Conservation (phyloP, 2,329 filamentous ascomycete species). For the Fusarium sacchari region DNA sequence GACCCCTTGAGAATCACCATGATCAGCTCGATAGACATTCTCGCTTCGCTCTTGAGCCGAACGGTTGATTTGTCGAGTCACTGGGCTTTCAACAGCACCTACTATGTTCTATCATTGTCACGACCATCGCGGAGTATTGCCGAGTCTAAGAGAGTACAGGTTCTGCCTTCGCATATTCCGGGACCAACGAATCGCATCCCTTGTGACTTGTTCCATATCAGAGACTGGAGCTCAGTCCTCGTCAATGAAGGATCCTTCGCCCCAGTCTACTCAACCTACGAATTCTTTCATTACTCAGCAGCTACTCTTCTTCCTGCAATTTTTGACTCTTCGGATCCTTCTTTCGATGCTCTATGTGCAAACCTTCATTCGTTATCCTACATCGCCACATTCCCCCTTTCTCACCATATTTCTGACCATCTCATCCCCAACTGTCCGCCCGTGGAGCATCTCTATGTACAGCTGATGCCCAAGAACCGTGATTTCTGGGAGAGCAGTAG, state of each 20-base stretch:
- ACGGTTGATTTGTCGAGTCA: constrained; percentile 65
- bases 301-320: constrained; percentile 69
- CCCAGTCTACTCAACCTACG: constrained; percentile 75
- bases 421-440: constrained; percentile 60
- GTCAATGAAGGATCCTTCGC: constrained; percentile 82
- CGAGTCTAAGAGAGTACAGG: not conserved
- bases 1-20: constrained; percentile 65
- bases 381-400: constrained; percentile 74
- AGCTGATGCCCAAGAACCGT: constrained; percentile 55
- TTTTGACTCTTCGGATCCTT: constrained; percentile 54
- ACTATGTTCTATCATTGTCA: constrained; percentile 67
- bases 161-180: constrained; percentile 24
- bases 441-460: constrained; percentile 64
- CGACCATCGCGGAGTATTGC: constrained; percentile 26
- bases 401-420: constrained; percentile 64
- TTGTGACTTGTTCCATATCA: constrained; percentile 63
- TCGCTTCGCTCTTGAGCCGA: constrained; percentile 69
- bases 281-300: constrained; percentile 73
- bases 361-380: constrained; percentile 65
- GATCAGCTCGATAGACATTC: constrained; percentile 68
- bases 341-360: constrained; percentile 49
- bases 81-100: constrained; percentile 71
- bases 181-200: constrained; percentile 31
- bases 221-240: constrained; percentile 71
- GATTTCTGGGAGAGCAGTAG: constrained; percentile 51